These are phyloP conservation scores for Setaria viridis DNA, from an alignment of 202 grass and related monocot genomes.

Conservation along the genomic window DNA sequence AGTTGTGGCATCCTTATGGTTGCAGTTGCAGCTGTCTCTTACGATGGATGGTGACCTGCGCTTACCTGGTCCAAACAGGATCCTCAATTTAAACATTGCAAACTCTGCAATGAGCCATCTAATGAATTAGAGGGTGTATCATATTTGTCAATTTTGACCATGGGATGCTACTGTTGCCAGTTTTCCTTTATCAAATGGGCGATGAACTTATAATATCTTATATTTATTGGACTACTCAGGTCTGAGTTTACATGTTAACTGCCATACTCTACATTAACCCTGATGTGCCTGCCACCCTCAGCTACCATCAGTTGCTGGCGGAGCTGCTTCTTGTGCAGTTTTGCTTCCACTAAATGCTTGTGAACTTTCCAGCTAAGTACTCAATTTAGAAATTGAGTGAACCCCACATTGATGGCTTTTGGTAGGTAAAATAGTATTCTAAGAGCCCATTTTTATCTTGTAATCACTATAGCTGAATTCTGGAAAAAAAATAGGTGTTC, in stretches of 20 bases:
- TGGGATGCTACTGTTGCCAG: background rate
- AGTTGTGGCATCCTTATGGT: constrained; percentile 5
- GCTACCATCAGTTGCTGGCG: background rate
- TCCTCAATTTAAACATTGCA: background rate
- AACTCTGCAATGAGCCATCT: background rate
- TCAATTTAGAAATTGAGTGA: background rate
- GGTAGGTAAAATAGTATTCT: background rate
- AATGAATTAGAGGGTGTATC: background rate
- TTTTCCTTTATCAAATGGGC: background rate
- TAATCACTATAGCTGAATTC: background rate
- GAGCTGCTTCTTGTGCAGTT: background rate
- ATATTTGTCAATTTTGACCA: background rate
- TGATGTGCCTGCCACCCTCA: background rate
- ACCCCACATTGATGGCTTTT: background rate
- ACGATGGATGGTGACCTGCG: background rate
- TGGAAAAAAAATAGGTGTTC: too few species aligned
- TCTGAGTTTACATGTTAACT: constrained; percentile 19
- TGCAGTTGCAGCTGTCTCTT: background rate
- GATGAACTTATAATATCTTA: background rate
- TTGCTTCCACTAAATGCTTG: background rate
- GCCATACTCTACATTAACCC: background rate
- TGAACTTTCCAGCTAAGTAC: background rate
- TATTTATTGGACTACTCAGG: background rate
- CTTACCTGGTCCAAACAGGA: background rate
- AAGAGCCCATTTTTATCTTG: background rate